Percentiles rank a stretch among this genome's conserved stretches.
phyloP scores from a whole-genome alignment of 768 basidiomycete genomes.

The Suillus plorans region DNA sequence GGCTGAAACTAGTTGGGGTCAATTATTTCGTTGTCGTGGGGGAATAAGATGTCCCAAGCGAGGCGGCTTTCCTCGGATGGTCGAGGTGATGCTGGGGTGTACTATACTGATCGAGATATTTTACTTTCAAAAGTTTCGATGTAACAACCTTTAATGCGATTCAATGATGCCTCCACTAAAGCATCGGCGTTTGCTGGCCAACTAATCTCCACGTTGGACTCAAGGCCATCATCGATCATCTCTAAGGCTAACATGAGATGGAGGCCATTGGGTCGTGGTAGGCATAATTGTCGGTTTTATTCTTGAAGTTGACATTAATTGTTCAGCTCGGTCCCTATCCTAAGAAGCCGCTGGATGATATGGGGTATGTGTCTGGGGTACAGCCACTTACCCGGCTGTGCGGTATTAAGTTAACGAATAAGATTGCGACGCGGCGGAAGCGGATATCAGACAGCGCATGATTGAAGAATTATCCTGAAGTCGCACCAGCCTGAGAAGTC shows the following conservation, averaged over 20 bases:
- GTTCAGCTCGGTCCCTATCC: background rate
- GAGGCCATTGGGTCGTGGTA: too few species aligned
- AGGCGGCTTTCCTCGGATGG: background rate
- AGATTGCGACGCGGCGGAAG: too few species aligned
- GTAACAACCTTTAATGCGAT: background rate
- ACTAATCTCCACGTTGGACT: too few species aligned
- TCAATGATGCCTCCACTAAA: too few species aligned
- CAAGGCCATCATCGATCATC: too few species aligned
- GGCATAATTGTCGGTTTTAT: too few species aligned
- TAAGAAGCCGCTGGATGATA: background rate
- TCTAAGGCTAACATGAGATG: too few species aligned
- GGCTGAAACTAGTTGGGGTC: conserved; percentile 56
- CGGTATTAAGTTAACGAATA: too few species aligned
- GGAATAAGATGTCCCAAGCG: conserved; percentile 11
- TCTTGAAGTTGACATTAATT: too few species aligned
- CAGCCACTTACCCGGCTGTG: too few species aligned
- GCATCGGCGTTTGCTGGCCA: too few species aligned
- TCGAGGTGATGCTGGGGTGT: background rate
- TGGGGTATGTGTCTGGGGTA: background rate
- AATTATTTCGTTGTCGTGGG: conserved; percentile 51
- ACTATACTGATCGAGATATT: background rate
- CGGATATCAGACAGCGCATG: too few species aligned
- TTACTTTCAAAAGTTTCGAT: background rate
- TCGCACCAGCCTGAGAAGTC: conserved; percentile 9
- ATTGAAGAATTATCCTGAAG: background rate